These are phyloP conservation scores for Neopestalotiopsis sp. DNA, from an alignment of 2,329 filamentous ascomycete genomes.

Conservation along the genomic window DNA sequence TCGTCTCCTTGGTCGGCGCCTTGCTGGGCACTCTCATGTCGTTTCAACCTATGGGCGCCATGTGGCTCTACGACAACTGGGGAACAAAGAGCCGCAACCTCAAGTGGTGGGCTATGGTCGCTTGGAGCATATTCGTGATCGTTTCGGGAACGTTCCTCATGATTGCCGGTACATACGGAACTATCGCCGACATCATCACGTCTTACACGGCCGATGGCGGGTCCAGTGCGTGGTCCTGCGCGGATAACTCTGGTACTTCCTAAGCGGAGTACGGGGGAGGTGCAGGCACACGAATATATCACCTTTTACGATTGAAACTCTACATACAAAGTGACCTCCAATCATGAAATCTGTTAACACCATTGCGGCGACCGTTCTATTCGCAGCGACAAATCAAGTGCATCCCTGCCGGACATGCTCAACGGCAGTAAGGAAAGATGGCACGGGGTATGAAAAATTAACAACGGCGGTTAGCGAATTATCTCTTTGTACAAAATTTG, in stretches of 20 bases:
- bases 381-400: too few species aligned
- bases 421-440: too few species aligned
- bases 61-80: conserved; percentile 52
- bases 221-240: conserved; percentile 47
- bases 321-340: too few species aligned
- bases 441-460: too few species aligned
- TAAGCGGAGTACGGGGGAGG: background rate
- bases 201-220: conserved; percentile 41
- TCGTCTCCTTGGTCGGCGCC: conserved; percentile 37
- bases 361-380: too few species aligned
- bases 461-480: too few species aligned
- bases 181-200: conserved; percentile 44
- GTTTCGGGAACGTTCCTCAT: conserved; percentile 46
- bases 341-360: background rate
- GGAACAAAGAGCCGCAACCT: conserved; percentile 20
- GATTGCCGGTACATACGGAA: conserved; percentile 51
- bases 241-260: conserved; percentile 43
- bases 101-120: conserved; percentile 27
- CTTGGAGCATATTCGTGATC: conserved; percentile 39
- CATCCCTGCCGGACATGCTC: too few species aligned
- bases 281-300: too few species aligned
- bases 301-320: too few species aligned
- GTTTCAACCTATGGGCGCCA: conserved; percentile 40
- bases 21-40: conserved; percentile 35
- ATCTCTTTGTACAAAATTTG: too few species aligned